A percentile compares a stretch with the other conserved stretches of the same genome.
phyloP scores from a whole-genome alignment of 2,329 filamentous ascomycete genomes.

The Epichloe bromicola region DNA sequence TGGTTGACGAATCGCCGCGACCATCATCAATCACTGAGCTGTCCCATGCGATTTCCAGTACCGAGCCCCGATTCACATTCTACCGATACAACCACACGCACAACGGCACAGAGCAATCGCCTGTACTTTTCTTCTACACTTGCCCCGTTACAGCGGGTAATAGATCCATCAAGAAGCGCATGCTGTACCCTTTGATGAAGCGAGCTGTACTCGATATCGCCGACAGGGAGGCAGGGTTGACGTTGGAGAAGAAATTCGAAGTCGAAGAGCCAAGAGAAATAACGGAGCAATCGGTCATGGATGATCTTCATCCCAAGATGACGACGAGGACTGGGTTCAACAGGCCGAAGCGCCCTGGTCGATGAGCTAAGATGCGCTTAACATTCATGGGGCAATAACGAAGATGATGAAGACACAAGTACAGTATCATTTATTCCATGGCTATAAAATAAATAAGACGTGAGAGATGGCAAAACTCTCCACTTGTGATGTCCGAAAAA shows the following conservation, averaged over 20 bases:
- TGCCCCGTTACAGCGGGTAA: constrained; percentile 53
- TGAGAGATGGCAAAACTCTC: neutral
- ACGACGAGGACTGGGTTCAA: constrained; percentile 57
- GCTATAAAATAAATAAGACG: neutral
- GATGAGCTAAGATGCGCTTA: constrained; percentile 24
- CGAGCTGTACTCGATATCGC: constrained; percentile 54
- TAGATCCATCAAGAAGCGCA: constrained; percentile 67
- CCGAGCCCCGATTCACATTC: constrained; percentile 66
- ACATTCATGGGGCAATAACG: neutral
- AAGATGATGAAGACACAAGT: neutral
- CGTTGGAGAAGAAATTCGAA: constrained; percentile 58
- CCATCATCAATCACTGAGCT: constrained; percentile 46
- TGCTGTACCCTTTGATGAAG: constrained; percentile 69
- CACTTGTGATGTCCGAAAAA: neutral
- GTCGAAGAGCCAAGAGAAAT: constrained; percentile 57
- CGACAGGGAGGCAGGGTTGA: constrained; percentile 49
- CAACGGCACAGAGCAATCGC: constrained; percentile 36
- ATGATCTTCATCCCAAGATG: constrained; percentile 55
- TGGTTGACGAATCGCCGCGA: constrained; percentile 40
- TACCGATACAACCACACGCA: constrained; percentile 53
- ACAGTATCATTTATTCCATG: neutral
- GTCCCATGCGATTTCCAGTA: constrained; percentile 44
- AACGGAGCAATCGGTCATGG: constrained; percentile 49
- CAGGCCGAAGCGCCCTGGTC: constrained; percentile 67
- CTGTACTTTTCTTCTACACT: constrained; percentile 71